Evolutionary conservation across 2,329 filamentous ascomycete species (phyloP), one percentile per base, ranked within the genome.

Genomic region (Colletotrichum spinosum): DNA sequence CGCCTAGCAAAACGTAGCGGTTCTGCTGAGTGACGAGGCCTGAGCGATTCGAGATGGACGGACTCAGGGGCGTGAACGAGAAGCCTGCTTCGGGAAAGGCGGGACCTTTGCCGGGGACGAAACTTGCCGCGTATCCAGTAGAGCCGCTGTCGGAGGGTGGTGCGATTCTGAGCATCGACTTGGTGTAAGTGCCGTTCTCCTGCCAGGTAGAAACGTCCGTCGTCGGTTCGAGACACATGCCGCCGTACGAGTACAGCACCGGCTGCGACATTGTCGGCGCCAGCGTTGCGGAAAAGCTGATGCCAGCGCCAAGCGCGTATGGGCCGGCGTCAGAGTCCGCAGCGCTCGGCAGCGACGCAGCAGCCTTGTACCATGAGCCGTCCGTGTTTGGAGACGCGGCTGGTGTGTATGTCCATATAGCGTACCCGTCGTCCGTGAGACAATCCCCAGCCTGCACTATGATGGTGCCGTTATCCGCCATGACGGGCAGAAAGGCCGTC

Each of bases 1-100:
- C 95, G 45, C 94, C 95, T 13, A 97, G 80, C 25, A 97, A 79
- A 11, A 97, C 87, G 69, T 93, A 95, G 70, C 90, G 90, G 68
- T 91, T 89, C 74, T 94, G 88, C 73, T 94, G 91, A 5, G 88
- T 90, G 45, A 90, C 81, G 3, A 83, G 82, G 3, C 87, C 89
- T 13, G 87, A 89, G 5, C 84, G 84, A 73, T 92, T 91, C 17
- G 90, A 89, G 69, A 88, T 89, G 1, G 91, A 90, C 0, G 92
- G 88, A 6, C 85, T 80, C 33, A 97, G 80, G 0, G 88, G 84
- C 1, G 94, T 97, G 55, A 97, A 86, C 1, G 90, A 91, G 78
- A 97, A 97, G 8, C 95, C 95, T 8, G 95, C 95, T 77, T 97
- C 93, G 2, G 93, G 85, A 48, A 76, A 68, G 59, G 75, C 67